Evolutionary conservation across 2,329 filamentous ascomycete genomes (phyloP), one percentile per base, ranked within the genome.

Genomic region (Berkeleyomyces rouxiae): DNA sequence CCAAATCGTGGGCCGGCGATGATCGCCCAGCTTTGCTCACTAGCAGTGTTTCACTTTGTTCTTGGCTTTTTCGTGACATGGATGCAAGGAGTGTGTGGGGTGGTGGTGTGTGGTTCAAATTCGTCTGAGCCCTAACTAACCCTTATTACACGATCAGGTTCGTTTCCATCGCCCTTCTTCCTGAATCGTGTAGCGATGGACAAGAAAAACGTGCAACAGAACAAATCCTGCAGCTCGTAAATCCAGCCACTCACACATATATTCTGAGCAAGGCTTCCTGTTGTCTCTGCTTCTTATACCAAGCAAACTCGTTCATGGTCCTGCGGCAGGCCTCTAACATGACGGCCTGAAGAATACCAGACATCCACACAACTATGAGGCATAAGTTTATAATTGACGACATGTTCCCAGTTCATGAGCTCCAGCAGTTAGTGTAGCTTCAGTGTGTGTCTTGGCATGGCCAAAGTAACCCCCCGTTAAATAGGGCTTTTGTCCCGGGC

Each of bases 21-120:
- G 47, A 53, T 53, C 49, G 23, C 49, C 49, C 7, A 37, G 49
- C 49, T 53, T 53, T 9, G 49, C 31, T 33, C 49, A 53, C 13
- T 23, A 7, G 23, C 9, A 36, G 16, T 53, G 49, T 53, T 53
- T 53, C 49, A 53, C 33, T 53, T 53, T 53, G 49, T 53, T 53
- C 49, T 53, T 53, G 49, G 49, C 49, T 16, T 53, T 53, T 53
- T 53, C 49, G 49, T 33, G 49, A 53, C 49, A 53, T 51, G 47
- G 47, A 53, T 11, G 33, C 11, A 13, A 37, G 3, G 42, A 3
- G 42, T 7, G 7, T 42, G 40, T 7, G 11, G 7, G 6, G 6
- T 7, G 40, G 11, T 7, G 40, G 6, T 7, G 40, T 42, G 40
- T 7, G 40, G 40, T 42, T 7, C 2, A 42, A 2, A 3, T 42